Conservation (phyloP, 2,329 filamentous ascomycete genomes). For the Dothistroma septosporum region DNA sequence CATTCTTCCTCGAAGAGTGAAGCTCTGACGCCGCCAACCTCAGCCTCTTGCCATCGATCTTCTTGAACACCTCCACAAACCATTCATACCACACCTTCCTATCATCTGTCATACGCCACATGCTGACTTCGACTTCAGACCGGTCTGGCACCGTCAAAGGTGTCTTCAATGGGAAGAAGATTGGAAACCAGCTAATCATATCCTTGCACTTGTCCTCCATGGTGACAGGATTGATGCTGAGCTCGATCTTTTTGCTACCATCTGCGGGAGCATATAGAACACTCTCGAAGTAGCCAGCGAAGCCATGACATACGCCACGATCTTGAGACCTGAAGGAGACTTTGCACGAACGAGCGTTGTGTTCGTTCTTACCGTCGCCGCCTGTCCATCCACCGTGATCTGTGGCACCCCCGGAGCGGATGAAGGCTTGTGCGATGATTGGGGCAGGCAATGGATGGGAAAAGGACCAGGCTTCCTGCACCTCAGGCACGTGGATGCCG, state of each 20-base stretch:
- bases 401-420: conserved; percentile 59
- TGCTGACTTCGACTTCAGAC: conserved; percentile 81
- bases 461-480: conserved; percentile 78
- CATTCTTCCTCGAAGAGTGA: conserved; percentile 65
- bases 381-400: conserved; percentile 69
- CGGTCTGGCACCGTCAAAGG: conserved; percentile 82
- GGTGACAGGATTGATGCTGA: conserved; percentile 86
- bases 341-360: conserved; percentile 78
- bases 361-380: conserved; percentile 79
- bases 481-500: conserved; percentile 40
- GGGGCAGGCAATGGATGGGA: conserved; percentile 64
- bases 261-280: conserved; percentile 65
- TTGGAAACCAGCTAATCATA: conserved; percentile 99
- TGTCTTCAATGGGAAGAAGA: conserved; percentile 92
- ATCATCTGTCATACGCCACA: conserved; percentile 95
- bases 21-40: conserved; percentile 64
- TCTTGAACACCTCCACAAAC: conserved; percentile 75
- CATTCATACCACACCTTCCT: conserved; percentile 98
- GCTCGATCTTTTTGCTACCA: conserved; percentile 61
- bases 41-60: conserved; percentile 57
- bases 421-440: conserved; percentile 54
- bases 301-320: conserved; percentile 79
- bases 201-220: conserved; percentile 91
- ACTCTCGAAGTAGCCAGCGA: conserved; percentile 94
- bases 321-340: conserved; percentile 73